Percentiles rank a stretch among this genome's conserved stretches.
Conservation (phyloP, 2,329 filamentous ascomycete species). For the Ustulina deusta region DNA sequence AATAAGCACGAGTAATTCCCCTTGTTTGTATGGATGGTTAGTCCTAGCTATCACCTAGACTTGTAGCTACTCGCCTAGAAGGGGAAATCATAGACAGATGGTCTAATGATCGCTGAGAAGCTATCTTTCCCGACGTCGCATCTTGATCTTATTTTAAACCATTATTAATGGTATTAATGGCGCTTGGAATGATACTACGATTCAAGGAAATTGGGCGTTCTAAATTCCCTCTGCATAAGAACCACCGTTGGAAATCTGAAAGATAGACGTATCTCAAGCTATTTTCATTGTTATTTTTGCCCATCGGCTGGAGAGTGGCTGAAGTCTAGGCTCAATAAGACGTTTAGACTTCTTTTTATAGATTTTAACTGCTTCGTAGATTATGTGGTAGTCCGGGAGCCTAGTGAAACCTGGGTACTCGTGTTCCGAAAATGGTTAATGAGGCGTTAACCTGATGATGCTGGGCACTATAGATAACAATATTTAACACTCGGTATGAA, state of each 20-base stretch:
- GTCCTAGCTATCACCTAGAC: neutral
- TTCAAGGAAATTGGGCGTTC: no score
- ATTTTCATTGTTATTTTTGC: neutral
- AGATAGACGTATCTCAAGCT: no score
- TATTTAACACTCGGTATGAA: no score
- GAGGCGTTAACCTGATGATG: neutral
- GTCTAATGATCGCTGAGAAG: neutral
- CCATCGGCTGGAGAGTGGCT: neutral
- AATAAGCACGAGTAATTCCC: conserved; percentile 1
- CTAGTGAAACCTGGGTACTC: neutral
- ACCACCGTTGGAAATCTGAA: no score
- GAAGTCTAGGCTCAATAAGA: neutral
- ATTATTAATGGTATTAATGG: neutral
- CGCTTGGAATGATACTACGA: no score
- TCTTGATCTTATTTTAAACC: neutral
- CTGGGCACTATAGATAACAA: neutral
- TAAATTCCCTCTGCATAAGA: no score
- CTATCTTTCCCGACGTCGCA: neutral
- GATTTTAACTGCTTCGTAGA: neutral
- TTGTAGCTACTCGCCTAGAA: neutral
- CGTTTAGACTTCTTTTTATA: neutral
- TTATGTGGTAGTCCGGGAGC: neutral
- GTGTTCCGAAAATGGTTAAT: neutral
- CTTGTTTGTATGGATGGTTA: neutral
- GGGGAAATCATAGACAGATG: neutral